A percentile compares a stretch with the other conserved stretches of the same genome.
Evolutionary conservation across 768 basidiomycete genomes (phyloP).

Genomic region (Pholiota molesta): DNA sequence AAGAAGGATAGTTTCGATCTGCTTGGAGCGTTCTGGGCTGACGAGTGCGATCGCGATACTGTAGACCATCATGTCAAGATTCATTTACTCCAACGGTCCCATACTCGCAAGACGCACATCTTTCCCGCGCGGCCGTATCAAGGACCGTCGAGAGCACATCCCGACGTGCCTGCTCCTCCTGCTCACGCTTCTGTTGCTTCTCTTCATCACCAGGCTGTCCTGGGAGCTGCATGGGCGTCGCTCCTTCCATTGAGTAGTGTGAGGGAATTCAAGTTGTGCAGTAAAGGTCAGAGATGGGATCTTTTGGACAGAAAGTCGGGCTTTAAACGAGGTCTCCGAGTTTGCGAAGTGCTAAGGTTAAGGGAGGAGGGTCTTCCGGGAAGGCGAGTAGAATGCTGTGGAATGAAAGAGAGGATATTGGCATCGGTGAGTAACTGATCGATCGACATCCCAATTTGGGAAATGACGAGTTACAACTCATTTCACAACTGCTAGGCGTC

Average conservation of each 20-base stretch:
- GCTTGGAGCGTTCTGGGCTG: slow-evolving; percentile 76
- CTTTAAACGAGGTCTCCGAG: neutral
- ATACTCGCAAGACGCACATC: slow-evolving; percentile 50
- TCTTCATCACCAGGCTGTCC: slow-evolving; percentile 9
- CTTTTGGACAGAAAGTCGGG: neutral
- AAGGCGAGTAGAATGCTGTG: neutral
- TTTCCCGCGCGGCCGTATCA: slow-evolving; percentile 77
- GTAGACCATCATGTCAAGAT: neutral
- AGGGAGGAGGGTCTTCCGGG: neutral
- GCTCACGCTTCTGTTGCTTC: slow-evolving; percentile 31
- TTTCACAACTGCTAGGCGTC: neutral
- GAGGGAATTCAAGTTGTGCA: neutral
- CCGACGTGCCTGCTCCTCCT: slow-evolving; percentile 77
- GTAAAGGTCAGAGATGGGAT: neutral
- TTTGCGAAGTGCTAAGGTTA: neutral
- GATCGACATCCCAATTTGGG: slow-evolving; percentile 1
- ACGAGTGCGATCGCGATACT: slow-evolving; percentile 93
- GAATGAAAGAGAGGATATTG: neutral
- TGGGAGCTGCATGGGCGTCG: slow-evolving; percentile 5
- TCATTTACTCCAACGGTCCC: too few relatives aligned
- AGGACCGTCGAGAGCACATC: slow-evolving; percentile 80
- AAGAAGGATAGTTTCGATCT: slow-evolving; percentile 78
- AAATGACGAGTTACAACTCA: neutral
- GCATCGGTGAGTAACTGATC: neutral
- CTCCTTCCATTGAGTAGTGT: slow-evolving; percentile 7